These are phyloP conservation scores for Polygonum maritimum DNA, from an alignment of 148 eudicot species.

Conservation along the genomic window DNA sequence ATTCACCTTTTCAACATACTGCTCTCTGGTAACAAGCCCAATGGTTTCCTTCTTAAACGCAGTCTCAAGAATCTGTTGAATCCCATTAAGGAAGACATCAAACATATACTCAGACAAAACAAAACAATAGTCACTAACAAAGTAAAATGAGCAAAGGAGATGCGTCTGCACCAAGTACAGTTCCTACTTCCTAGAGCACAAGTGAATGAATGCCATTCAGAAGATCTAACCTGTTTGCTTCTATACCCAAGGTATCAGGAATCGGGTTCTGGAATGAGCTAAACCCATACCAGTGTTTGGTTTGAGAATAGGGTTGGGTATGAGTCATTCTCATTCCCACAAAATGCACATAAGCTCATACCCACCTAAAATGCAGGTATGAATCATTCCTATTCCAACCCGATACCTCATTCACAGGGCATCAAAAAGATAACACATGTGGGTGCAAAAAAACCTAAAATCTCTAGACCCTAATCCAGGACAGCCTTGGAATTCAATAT, in stretches of 20 bases:
- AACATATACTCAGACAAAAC: not conserved
- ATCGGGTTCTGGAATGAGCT: no score
- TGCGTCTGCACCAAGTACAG: not conserved
- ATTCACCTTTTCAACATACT: slow-evolving; percentile 90
- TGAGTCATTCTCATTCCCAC: no score
- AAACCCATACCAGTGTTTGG: no score
- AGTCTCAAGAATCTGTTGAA: slow-evolving; percentile 76
- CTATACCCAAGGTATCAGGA: no score
- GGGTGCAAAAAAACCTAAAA: not conserved
- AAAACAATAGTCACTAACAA: not conserved
- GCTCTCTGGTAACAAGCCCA: slow-evolving; percentile 87
- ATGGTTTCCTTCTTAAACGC: slow-evolving; percentile 98
- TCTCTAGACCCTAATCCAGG: not conserved
- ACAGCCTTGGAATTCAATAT: not conserved
- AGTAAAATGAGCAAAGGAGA: not conserved
- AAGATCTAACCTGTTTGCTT: not conserved
- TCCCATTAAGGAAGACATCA: not conserved
- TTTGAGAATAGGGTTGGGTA: no score
- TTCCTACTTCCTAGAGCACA: not conserved
- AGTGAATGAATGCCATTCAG: not conserved
- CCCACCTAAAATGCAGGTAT: no score
- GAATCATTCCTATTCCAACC: no score
- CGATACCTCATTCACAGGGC: not conserved
- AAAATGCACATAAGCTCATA: no score
- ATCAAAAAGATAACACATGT: not conserved